Conservation (phyloP, 768 basidiomycete species). For the Mrakia gelida region DNA sequence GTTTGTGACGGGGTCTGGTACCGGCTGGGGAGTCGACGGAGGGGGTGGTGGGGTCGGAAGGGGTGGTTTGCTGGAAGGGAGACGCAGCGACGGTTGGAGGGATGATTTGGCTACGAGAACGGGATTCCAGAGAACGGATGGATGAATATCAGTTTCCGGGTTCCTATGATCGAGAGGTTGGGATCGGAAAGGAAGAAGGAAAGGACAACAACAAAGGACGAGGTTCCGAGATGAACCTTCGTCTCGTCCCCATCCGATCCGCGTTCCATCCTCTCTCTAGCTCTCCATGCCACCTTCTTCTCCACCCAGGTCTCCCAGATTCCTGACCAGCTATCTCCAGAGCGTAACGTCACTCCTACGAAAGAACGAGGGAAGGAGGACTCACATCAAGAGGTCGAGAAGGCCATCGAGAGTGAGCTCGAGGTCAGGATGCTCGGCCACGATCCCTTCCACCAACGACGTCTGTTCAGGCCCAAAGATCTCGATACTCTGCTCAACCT, state of each 20-base stretch:
- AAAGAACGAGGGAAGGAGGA: not conserved
- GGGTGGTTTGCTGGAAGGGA: not conserved
- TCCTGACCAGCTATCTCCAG: not conserved
- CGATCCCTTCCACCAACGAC: not conserved
- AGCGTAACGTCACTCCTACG: not conserved
- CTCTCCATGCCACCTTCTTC: too few relatives aligned
- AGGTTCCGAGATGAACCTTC: too few relatives aligned
- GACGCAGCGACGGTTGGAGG: slow-evolving; percentile 11
- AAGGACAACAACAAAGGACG: too few relatives aligned
- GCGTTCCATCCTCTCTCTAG: too few relatives aligned
- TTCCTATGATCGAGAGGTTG: not conserved
- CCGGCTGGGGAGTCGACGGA: not conserved
- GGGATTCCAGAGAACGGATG: not conserved
- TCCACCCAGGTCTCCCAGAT: not conserved
- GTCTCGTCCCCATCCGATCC: too few relatives aligned
- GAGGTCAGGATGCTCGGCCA: slow-evolving; percentile 15
- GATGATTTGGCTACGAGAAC: slow-evolving; percentile 2
- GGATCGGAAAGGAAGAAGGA: not conserved
- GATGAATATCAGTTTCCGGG: not conserved
- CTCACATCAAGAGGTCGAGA: slow-evolving; percentile 12
- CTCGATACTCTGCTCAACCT: not conserved
- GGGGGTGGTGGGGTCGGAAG: not conserved
- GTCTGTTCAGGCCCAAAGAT: slow-evolving; percentile 13
- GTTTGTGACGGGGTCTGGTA: slow-evolving; percentile 15
- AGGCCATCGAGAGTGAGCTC: slow-evolving; percentile 12